phyloP scores from a whole-genome alignment of 2,329 filamentous ascomycete species.

The Fusarium succisae region DNA sequence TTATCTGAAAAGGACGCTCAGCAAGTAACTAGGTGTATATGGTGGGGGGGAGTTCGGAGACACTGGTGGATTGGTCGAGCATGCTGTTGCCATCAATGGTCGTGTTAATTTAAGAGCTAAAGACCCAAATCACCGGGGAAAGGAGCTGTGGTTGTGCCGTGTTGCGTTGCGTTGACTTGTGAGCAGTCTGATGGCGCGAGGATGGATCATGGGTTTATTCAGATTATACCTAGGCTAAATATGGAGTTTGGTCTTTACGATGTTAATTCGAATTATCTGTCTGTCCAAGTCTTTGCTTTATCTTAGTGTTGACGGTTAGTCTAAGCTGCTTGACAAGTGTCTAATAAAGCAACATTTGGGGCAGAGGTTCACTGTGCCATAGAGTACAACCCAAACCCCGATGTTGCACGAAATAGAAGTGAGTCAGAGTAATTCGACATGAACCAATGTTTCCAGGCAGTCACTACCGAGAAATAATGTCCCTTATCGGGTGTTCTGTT shows the following conservation, averaged over 20 bases:
- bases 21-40: constrained; percentile 27
- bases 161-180: constrained; percentile 2
- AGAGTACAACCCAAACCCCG: neutral
- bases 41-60: constrained; percentile 23
- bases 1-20: constrained; percentile 24
- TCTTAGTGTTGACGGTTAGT: neutral
- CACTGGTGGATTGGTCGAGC: constrained; percentile 7
- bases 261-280: constrained; percentile 7
- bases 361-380: neutral
- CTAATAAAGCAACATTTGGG: neutral
- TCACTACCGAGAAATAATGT: neutral
- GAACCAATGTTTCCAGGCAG: neutral
- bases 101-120: constrained; percentile 25
- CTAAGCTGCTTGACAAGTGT: neutral
- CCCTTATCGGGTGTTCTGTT: neutral
- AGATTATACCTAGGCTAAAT: constrained; percentile 44
- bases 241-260: constrained; percentile 31
- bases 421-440: neutral
- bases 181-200: constrained; percentile 33
- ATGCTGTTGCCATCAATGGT: constrained; percentile 20
- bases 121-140: constrained; percentile 4
- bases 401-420: neutral
- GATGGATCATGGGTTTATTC: constrained; percentile 38
- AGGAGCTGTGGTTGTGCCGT: neutral
- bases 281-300: neutral